A percentile compares a stretch with the other conserved stretches of the same genome.
Evolutionary conservation across 1,284 basidiomycete species (phyloP).

Genomic region (Marasmius fiardii): DNA sequence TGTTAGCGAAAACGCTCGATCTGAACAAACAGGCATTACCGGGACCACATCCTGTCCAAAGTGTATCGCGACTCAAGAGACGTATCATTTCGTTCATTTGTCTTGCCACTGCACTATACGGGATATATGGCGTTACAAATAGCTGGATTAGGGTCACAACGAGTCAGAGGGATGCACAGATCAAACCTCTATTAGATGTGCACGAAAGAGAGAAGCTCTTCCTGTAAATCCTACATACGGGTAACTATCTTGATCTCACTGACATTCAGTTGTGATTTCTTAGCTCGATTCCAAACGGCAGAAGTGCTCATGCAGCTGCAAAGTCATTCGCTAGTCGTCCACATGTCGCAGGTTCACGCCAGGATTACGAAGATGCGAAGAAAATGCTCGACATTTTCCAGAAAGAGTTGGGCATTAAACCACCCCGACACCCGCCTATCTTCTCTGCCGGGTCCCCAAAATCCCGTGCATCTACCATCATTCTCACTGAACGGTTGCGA

Average conservation of each 20-base stretch:
- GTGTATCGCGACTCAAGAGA: background rate
- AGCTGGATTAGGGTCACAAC: background rate
- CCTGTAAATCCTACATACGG: conserved; percentile 25
- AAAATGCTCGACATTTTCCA: conserved; percentile 63
- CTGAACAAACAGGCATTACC: conserved; percentile 1
- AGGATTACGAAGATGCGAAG: conserved; percentile 65
- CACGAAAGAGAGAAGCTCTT: conserved; percentile 30
- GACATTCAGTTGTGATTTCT: background rate
- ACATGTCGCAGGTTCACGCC: conserved; percentile 67
- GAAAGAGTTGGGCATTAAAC: conserved; percentile 50
- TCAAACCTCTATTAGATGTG: background rate
- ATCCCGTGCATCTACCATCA: conserved; percentile 63
- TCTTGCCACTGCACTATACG: background rate
- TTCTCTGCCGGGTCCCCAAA: conserved; percentile 62
- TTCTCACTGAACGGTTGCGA: conserved; percentile 37
- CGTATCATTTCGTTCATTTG: background rate
- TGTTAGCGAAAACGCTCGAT: too few species aligned
- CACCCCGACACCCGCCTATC: conserved; percentile 45
- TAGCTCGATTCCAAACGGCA: conserved; percentile 55
- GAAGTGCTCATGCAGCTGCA: conserved; percentile 54
- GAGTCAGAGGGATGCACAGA: background rate
- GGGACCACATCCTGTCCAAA: background rate
- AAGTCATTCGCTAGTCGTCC: conserved; percentile 63
- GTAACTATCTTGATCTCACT: background rate
- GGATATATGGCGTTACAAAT: background rate